phyloP scores from a whole-genome alignment of 140 eudicot genomes.

The Ambrosia hybrid region DNA sequence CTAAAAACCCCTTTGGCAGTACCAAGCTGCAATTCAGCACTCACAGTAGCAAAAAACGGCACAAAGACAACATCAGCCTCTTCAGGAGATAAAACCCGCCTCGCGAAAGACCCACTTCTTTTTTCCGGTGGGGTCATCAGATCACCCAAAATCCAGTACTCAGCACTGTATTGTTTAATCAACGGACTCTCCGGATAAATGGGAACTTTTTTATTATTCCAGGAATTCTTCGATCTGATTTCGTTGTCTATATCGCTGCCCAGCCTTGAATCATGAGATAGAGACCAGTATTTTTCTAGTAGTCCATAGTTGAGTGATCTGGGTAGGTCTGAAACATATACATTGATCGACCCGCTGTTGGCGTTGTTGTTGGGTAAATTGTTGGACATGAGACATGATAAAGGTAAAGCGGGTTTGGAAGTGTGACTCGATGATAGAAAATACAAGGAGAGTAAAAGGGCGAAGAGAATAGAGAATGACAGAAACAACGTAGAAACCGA shows the following conservation, averaged over 20 bases:
- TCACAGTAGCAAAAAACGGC: conserved; percentile 87
- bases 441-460: conserved; percentile 50
- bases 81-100: conserved; percentile 55
- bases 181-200: conserved; percentile 81
- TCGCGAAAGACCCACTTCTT: conserved; percentile 68
- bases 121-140: conserved; percentile 54
- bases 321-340: conserved; percentile 71
- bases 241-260: conserved; percentile 81
- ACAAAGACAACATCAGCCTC: conserved; percentile 88
- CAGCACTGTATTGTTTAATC: conserved; percentile 95
- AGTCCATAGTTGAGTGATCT: conserved; percentile 89
- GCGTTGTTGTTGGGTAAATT: conserved; percentile 6
- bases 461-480: conserved; percentile 47
- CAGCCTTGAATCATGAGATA: conserved; percentile 59
- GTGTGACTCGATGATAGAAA: conserved; percentile 46
- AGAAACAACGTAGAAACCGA: conserved; percentile 55
- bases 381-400: conserved; percentile 29
- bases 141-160: conserved; percentile 96
- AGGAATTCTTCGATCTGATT: conserved; percentile 44
- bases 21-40: conserved; percentile 91
- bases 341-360: conserved; percentile 49
- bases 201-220: conserved; percentile 36
- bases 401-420: conserved; percentile 33
- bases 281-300: conserved; percentile 70
- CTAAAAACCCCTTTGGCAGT: conserved; percentile 73